phyloP scores from a whole-genome alignment of 2,329 filamentous ascomycete species.

The Talaromyces sp. region DNA sequence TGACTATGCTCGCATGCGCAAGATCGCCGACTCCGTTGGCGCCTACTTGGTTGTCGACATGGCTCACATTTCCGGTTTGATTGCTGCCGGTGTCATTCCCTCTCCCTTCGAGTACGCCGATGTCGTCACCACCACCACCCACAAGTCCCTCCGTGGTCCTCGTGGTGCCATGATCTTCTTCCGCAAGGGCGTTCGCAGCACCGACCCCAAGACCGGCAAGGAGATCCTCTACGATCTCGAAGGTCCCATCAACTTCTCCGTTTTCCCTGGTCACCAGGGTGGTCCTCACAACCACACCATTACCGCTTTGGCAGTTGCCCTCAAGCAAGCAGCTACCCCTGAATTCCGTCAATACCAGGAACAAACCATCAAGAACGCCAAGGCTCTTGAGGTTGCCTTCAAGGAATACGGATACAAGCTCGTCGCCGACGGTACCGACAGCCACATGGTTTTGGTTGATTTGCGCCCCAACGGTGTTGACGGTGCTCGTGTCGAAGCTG shows the following conservation, averaged over 20 bases:
- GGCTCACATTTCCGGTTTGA: constrained; percentile 92
- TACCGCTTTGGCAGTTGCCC: constrained; percentile 84
- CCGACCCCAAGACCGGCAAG: constrained; percentile 78
- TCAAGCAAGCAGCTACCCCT: constrained; percentile 84
- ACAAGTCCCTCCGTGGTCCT: constrained; percentile 93
- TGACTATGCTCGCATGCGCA: constrained; percentile 87
- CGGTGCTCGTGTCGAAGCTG: constrained; percentile 85
- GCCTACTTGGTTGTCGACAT: constrained; percentile 94
- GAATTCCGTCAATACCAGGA: constrained; percentile 93
- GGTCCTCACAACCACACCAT: constrained; percentile 99
- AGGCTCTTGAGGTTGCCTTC: constrained; percentile 74
- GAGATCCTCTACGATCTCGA: constrained; percentile 88
- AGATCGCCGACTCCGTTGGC: constrained; percentile 84
- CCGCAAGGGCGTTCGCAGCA: constrained; percentile 80
- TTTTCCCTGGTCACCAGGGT: constrained; percentile 97
- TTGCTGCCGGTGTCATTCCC: constrained; percentile 86
- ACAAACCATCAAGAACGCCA: constrained; percentile 83
- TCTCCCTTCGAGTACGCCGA: constrained; percentile 86
- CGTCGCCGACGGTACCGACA: constrained; percentile 92
- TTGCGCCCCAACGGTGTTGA: constrained; percentile 85
- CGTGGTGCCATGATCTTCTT: constrained; percentile 98
- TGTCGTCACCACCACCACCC: constrained; percentile 94
- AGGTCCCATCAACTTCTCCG: constrained; percentile 86
- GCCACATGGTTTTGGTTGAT: constrained; percentile 90
- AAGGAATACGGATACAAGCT: constrained; percentile 70